Evolutionary conservation across 495 filamentous ascomycete species (phyloP).

Genomic region (Podospora tetraspora): DNA sequence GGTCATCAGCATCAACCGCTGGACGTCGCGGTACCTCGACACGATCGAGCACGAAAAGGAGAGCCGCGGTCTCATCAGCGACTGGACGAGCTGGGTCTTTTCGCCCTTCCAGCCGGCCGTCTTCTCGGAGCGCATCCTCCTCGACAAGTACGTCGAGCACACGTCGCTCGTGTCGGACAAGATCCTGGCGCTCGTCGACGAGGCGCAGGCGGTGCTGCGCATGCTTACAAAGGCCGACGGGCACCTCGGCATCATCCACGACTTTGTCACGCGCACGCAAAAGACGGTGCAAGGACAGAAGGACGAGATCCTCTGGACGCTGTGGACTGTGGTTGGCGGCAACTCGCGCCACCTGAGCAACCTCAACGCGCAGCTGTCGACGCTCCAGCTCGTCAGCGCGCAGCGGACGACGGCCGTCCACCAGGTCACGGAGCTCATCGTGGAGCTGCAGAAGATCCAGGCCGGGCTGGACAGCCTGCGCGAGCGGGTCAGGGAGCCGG

Average conservation of each 20-base stretch:
- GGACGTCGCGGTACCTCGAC: slow-evolving; percentile 62
- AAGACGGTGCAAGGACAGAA: slow-evolving; percentile 43
- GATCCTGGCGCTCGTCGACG: slow-evolving; percentile 56
- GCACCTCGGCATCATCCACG: slow-evolving; percentile 57
- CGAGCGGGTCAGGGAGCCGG: slow-evolving; percentile 58
- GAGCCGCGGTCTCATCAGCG: slow-evolving; percentile 35
- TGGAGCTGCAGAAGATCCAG: slow-evolving; percentile 62
- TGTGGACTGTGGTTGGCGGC: slow-evolving; percentile 68
- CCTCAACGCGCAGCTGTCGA: slow-evolving; percentile 50
- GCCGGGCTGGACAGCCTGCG: slow-evolving; percentile 61
- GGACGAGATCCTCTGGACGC: slow-evolving; percentile 54
- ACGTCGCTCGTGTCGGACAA: slow-evolving; percentile 58
- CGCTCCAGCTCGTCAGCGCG: slow-evolving; percentile 52
- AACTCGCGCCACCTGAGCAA: slow-evolving; percentile 52
- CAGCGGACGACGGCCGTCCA: slow-evolving; percentile 56
- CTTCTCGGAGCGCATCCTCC: slow-evolving; percentile 47
- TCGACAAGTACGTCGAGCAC: slow-evolving; percentile 62
- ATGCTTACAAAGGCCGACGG: slow-evolving; percentile 58
- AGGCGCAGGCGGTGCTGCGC: slow-evolving; percentile 56
- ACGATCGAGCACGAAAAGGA: slow-evolving; percentile 46
- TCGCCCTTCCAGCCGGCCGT: slow-evolving; percentile 53
- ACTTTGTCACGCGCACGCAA: slow-evolving; percentile 54
- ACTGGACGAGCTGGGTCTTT: slow-evolving; percentile 38
- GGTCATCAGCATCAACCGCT: slow-evolving; percentile 55
- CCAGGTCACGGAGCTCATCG: slow-evolving; percentile 54